These are phyloP conservation scores for Huntiella bhutanensis DNA, from an alignment of 2,329 filamentous ascomycete genomes.

Conservation along the genomic window DNA sequence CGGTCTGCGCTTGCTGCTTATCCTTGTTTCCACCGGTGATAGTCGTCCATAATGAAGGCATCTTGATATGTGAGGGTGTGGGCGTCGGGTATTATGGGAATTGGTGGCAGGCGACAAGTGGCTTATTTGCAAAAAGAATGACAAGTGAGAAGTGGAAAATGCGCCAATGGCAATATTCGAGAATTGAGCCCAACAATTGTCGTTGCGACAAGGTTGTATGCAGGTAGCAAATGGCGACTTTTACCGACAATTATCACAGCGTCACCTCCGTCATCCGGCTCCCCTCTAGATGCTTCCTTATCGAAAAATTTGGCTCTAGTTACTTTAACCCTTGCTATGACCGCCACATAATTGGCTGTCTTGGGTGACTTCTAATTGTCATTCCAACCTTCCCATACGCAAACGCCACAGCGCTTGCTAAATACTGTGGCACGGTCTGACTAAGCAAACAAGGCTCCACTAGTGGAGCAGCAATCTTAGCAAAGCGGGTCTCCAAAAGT, in stretches of 20 bases:
- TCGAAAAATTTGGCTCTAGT: constrained; percentile 8
- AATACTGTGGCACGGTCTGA: not conserved
- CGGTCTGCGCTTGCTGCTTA: constrained; percentile 23
- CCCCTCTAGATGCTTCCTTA: not conserved
- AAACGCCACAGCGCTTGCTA: constrained; percentile 1
- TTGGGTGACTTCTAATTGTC: not conserved
- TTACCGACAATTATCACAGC: constrained; percentile 1
- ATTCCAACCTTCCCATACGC: not conserved
- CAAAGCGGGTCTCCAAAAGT: constrained; percentile 5
- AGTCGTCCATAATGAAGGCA: constrained; percentile 42
- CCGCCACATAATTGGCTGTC: constrained; percentile 2
- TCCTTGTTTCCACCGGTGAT: constrained; percentile 40
- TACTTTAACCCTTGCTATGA: not conserved
- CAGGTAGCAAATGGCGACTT: not conserved
- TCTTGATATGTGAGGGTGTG: constrained; percentile 15
- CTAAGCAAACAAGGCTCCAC: not conserved
- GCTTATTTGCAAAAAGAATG: not conserved
- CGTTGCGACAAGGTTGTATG: constrained; percentile 2
- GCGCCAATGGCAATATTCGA: not conserved
- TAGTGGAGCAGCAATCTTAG: constrained; percentile 9
- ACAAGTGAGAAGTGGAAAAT: not conserved
- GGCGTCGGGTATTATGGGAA: not conserved
- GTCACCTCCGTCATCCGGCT: not conserved
- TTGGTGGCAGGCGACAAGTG: not conserved
- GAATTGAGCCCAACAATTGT: not conserved